These are phyloP conservation scores for Raffaelea ambrosiae DNA, from an alignment of 2,329 filamentous ascomycete genomes.

Conservation along the genomic window DNA sequence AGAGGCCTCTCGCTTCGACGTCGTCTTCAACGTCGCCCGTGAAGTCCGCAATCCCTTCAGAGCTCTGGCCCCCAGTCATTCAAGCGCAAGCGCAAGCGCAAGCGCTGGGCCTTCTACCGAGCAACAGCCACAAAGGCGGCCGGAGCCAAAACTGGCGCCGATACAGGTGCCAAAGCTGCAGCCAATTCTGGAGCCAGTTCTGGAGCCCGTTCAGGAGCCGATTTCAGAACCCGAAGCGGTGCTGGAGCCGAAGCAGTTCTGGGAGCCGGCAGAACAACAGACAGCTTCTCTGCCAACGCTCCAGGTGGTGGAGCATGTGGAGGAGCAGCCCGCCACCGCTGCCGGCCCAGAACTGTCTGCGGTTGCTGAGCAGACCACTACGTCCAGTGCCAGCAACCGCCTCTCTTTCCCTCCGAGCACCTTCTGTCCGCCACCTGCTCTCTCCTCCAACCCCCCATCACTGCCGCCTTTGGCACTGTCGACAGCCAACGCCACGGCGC, in stretches of 20 bases:
- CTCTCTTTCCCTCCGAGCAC: too few species aligned
- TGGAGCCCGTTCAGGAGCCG: slow-evolving; percentile 4
- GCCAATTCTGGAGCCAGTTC: slow-evolving; percentile 31
- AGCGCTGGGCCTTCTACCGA: slow-evolving; percentile 19
- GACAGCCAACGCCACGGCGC: not conserved
- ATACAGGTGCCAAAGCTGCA: not conserved
- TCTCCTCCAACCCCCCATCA: not conserved
- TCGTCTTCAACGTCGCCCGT: slow-evolving; percentile 76
- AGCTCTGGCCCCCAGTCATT: too few species aligned
- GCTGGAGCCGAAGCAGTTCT: too few species aligned
- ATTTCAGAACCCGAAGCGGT: too few species aligned
- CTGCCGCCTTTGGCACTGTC: slow-evolving; percentile 4
- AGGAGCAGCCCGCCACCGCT: not conserved
- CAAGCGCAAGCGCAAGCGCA: too few species aligned
- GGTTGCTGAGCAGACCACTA: too few species aligned
- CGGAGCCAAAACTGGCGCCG: slow-evolving; percentile 36
- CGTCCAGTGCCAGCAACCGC: too few species aligned
- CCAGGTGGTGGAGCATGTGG: not conserved
- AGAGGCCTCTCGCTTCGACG: slow-evolving; percentile 69
- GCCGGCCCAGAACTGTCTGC: too few species aligned
- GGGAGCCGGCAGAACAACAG: not conserved
- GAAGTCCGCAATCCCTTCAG: slow-evolving; percentile 73
- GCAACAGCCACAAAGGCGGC: slow-evolving; percentile 46
- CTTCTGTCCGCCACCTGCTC: too few species aligned
- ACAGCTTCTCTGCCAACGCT: not conserved